A percentile compares a stretch with the other conserved stretches of the same genome.
Conservation (phyloP, 129 eudicot genomes). For the Scalesia atractyloides region DNA sequence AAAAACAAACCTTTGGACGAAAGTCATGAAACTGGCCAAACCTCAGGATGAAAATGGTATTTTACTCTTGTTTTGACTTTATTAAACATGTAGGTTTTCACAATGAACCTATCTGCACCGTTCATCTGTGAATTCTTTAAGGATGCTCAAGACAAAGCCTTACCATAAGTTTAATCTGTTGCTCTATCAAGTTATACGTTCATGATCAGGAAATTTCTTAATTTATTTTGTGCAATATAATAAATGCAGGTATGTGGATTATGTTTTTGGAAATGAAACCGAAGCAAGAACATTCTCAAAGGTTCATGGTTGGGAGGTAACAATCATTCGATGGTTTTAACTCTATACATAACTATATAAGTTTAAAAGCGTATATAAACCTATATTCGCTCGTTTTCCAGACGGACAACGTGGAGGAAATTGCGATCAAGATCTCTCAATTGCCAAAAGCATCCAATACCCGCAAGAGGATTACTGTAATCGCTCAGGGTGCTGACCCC, state of each 20-base stretch:
- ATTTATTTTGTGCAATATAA: not conserved
- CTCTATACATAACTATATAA: not conserved
- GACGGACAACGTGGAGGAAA: conserved; percentile 97
- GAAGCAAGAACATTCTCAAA: conserved; percentile 87
- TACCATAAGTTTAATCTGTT: conserved; percentile 53
- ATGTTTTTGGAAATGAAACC: conserved; percentile 88
- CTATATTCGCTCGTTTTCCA: conserved; percentile 26
- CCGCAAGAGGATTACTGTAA: conserved; percentile 84
- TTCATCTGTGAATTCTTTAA: conserved; percentile 95
- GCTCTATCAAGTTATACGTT: conserved; percentile 14
- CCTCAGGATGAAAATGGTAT: too few species aligned
- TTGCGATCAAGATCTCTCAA: conserved; percentile 77
- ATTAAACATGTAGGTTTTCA: conserved; percentile 52
- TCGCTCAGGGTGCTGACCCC: conserved; percentile 95
- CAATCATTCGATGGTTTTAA: not conserved
- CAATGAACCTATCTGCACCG: conserved; percentile 96
- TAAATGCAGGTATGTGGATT: conserved; percentile 62
- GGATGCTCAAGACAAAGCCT: conserved; percentile 78
- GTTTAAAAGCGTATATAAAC: not conserved
- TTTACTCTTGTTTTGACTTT: not conserved
- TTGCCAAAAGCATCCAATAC: conserved; percentile 87
- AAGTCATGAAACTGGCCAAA: too few species aligned
- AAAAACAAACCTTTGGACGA: too few species aligned
- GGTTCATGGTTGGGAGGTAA: conserved; percentile 99
- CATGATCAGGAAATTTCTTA: not conserved